These are phyloP conservation scores for Penicillium longicatenatum DNA, from an alignment of 495 filamentous ascomycete genomes.

Conservation along the genomic window DNA sequence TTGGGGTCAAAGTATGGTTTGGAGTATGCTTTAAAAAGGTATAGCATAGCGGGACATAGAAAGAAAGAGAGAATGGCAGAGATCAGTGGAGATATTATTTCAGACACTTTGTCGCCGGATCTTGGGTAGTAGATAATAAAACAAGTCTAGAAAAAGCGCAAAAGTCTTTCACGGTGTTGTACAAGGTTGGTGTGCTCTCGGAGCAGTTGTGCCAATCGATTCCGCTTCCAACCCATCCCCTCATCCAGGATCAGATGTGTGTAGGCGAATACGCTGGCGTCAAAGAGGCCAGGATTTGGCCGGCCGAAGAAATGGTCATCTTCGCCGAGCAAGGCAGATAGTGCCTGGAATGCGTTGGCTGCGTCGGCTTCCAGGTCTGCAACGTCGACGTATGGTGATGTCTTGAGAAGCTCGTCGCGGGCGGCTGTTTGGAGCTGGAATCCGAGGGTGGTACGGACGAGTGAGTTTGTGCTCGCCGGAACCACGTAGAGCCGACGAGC, in stretches of 20 bases:
- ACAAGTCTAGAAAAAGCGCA: conserved; percentile 40
- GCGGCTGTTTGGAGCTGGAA: conserved; percentile 72
- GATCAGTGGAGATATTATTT: conserved; percentile 19
- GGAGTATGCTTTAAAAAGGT: conserved; percentile 57
- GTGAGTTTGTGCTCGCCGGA: conserved; percentile 58
- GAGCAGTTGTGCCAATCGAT: conserved; percentile 42
- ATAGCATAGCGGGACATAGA: conserved; percentile 5
- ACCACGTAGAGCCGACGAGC: conserved; percentile 69
- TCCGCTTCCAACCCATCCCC: conserved; percentile 58
- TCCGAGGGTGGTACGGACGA: conserved; percentile 64
- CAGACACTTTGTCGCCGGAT: conserved; percentile 8
- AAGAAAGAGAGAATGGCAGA: neutral
- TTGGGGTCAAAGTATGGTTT: conserved; percentile 68
- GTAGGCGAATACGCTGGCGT: conserved; percentile 88
- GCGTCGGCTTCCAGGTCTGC: conserved; percentile 67
- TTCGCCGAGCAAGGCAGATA: conserved; percentile 67
- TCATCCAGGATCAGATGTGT: conserved; percentile 76
- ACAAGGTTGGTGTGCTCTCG: conserved; percentile 51
- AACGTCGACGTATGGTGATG: conserved; percentile 60
- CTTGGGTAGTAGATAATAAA: conserved; percentile 17
- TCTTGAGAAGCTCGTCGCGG: conserved; percentile 67
- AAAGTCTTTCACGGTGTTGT: conserved; percentile 54
- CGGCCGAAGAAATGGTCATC: conserved; percentile 68
- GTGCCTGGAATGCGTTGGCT: conserved; percentile 69
- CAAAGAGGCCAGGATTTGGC: conserved; percentile 69